A percentile compares a stretch with the other conserved stretches of the same genome.
Conservation (phyloP, 2,329 filamentous ascomycete species). For the Colletotrichum noveboracense region DNA sequence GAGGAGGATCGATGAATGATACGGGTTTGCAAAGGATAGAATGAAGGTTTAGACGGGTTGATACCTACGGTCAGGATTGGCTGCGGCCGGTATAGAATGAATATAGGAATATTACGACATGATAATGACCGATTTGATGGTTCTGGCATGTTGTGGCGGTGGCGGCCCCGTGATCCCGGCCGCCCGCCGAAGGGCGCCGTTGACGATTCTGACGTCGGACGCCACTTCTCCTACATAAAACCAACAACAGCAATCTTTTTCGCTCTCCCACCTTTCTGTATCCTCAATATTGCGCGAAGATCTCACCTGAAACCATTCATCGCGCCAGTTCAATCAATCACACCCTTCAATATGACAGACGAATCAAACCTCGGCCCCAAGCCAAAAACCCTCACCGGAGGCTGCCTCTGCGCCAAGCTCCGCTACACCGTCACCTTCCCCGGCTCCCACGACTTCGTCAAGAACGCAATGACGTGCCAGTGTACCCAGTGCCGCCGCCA, state of each 20-base stretch:
- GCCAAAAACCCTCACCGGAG: constrained; percentile 49
- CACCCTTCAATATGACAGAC: neutral
- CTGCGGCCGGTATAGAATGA: neutral
- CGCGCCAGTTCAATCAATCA: neutral
- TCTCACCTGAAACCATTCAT: neutral
- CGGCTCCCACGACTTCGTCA: constrained; percentile 46
- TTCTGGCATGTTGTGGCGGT: neutral
- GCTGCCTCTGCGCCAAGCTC: constrained; percentile 56
- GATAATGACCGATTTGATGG: neutral
- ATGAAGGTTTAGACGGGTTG: neutral
- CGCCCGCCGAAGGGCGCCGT: neutral
- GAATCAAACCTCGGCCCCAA: neutral
- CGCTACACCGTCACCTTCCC: constrained; percentile 55
- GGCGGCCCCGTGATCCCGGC: neutral
- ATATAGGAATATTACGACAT: neutral
- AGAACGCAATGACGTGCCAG: constrained; percentile 53
- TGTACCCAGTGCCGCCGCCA: constrained; percentile 61
- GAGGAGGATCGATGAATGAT: constrained; percentile 24
- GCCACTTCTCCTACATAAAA: neutral
- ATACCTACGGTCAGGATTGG: neutral
- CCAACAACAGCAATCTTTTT: neutral
- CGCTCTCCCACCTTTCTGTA: neutral
- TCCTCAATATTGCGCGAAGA: accelerated
- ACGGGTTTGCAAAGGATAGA: neutral
- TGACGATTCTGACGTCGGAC: constrained; percentile 11